These are phyloP conservation scores for Claviceps fusiformis DNA, from an alignment of 2,329 filamentous ascomycete genomes.

Conservation along the genomic window DNA sequence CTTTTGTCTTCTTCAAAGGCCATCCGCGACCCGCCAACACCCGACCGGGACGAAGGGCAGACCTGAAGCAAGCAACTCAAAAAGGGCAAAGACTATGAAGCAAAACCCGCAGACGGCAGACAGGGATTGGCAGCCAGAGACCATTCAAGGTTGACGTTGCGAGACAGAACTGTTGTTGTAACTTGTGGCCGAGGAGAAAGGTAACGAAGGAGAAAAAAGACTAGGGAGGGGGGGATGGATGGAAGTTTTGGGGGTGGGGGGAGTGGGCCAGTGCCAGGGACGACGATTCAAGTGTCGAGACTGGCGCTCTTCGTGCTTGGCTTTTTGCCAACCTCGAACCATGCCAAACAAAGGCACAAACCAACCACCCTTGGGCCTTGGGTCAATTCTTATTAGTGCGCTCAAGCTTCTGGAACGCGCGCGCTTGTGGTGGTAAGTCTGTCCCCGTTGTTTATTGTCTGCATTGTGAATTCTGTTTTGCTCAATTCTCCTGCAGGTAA, in stretches of 20 bases:
- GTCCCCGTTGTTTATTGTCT: not conserved
- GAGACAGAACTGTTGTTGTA: not conserved
- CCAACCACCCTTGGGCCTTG: not conserved
- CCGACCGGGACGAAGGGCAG: not conserved
- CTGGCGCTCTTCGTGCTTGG: not conserved
- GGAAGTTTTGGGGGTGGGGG: not conserved
- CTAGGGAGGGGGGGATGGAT: not conserved
- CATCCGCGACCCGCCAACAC: not conserved
- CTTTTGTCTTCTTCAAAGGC: not conserved
- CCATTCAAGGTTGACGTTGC: not conserved
- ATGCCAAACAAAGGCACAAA: not conserved
- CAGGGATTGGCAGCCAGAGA: not conserved
- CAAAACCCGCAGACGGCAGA: not conserved
- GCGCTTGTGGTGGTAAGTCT: not conserved
- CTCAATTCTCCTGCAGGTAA: not conserved
- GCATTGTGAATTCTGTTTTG: not conserved
- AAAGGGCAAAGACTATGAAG: not conserved
- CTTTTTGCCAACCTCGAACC: not conserved
- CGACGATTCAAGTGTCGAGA: not conserved
- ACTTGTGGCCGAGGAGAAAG: too few species aligned
- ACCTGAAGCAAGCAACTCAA: not conserved
- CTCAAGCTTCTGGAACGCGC: not conserved
- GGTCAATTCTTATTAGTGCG: not conserved
- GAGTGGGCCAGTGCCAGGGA: not conserved
- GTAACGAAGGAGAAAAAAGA: not conserved